Base-by-base conservation (phyloP, 2,329 filamentous ascomycete species). In the Talaromyces islandicus region DNA sequence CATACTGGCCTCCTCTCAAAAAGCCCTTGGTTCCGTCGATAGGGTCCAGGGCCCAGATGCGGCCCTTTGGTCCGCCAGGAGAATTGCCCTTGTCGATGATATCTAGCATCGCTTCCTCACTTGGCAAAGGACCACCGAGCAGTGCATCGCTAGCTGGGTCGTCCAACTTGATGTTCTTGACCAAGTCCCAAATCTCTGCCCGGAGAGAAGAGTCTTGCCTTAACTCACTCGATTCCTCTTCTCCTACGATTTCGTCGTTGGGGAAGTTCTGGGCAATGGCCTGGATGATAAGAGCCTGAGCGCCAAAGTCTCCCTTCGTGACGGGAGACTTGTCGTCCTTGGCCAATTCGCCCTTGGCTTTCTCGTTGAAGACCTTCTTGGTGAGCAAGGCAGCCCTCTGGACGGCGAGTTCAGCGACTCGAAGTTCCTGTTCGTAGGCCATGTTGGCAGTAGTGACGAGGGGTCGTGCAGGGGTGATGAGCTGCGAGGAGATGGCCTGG, bases 21-120 rank as follows among this genome's bases (percentile, higher is more conserved):
- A 99, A 99, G 30, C 94, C 95, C 79, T 97, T 96, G 58, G 94
- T 99, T 66, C 94, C 94, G 75, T 99, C 94, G 64, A 99, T 97
- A 62, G 94, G 94, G 76, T 99, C 94, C 60, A 99, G 87, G 46
- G 93, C 90, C 94, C 94, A 99, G 75, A 97, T 91, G 66, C 94
- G 74, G 21, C 75, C 75, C 63, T 71, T 72, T 54, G 71, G 60
- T 43, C 75, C 75, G 63, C 75, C 75, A 2, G 69, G 67, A 46
- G 75, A 77, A 63, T 77, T 77, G 32, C 83, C 83, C 64, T 78
- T 75, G 66, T 85, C 83, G 63, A 86, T 82, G 32, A 81, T 80
- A 56, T 83, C 78, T 64, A 85, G 73, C 84, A 86, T 85, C 41
- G 66, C 65, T 60, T 91, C 86, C 61, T 85, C 83, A 67, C 80